Evolutionary conservation across 2,329 filamentous ascomycete genomes (phyloP).

Genomic region (Aspergillus spinulosporus): DNA sequence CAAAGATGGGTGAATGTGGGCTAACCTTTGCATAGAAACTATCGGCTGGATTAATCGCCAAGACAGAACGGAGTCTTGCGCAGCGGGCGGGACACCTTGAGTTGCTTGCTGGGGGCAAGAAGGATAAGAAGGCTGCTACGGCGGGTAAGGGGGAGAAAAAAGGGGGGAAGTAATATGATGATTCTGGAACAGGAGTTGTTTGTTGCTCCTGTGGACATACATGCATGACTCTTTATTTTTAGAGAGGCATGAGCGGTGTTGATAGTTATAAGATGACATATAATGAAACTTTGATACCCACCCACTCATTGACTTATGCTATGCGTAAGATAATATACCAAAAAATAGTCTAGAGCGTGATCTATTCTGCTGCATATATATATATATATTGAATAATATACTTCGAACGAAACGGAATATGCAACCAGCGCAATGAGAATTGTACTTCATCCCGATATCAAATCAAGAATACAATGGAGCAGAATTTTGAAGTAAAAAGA

Average conservation of each 20-base stretch:
- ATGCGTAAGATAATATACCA: background rate
- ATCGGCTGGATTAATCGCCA: conserved; percentile 60
- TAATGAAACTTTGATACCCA: conserved; percentile 22
- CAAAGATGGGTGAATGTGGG: conserved; percentile 1
- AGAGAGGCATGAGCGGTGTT: too few species aligned
- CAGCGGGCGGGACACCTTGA: conserved; percentile 70
- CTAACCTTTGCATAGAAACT: conserved; percentile 52
- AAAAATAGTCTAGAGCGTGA: background rate
- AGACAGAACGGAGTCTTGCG: conserved; percentile 68
- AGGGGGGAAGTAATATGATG: conserved; percentile 27
- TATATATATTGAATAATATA: conserved; percentile 3
- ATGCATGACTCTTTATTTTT: too few species aligned
- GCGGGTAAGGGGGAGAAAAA: conserved; percentile 32
- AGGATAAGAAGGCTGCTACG: conserved; percentile 46
- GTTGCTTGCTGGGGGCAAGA: conserved; percentile 66
- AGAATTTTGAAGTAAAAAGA: conserved; percentile 1
- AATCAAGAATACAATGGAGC: background rate
- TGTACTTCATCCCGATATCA: conserved; percentile 26
- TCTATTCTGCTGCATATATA: conserved; percentile 4
- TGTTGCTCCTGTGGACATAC: too few species aligned
- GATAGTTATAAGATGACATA: background rate
- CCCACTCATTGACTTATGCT: background rate
- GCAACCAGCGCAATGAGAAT: conserved; percentile 14
- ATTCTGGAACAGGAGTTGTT: background rate
- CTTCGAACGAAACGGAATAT: background rate